Conservation (phyloP, 768 basidiomycete species). For the Mycena chlorophos region DNA sequence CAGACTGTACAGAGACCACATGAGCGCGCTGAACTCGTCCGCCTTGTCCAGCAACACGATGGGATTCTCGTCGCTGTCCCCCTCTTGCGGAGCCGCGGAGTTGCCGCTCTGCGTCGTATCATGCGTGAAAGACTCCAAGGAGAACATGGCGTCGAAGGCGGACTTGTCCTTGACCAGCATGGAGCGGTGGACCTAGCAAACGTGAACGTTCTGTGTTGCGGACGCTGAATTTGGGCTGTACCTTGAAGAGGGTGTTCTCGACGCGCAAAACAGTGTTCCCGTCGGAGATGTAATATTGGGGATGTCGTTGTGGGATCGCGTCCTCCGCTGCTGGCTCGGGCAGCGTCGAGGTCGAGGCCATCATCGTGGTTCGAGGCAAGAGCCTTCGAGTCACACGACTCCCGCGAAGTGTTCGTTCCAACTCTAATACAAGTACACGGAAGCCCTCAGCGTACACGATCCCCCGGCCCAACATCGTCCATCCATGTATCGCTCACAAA, state of each 20-base stretch:
- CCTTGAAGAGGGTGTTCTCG: conserved; percentile 49
- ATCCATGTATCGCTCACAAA: conserved; percentile 15
- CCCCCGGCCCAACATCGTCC: conserved; percentile 6
- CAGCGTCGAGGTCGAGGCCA: not conserved
- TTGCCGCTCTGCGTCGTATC: conserved; percentile 24
- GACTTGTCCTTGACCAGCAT: conserved; percentile 43
- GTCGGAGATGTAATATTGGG: conserved; percentile 43
- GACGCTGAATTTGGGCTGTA: too few species aligned
- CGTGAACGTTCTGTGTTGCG: too few species aligned
- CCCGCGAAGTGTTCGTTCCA: too few species aligned
- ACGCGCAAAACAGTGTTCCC: conserved; percentile 45
- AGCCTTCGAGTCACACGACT: too few species aligned
- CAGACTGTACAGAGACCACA: conserved; percentile 56
- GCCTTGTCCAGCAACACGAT: conserved; percentile 49
- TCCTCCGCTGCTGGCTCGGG: not conserved
- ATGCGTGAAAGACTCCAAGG: conserved; percentile 37
- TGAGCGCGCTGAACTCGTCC: conserved; percentile 50
- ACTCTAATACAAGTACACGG: too few species aligned
- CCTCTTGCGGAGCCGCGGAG: conserved; percentile 37
- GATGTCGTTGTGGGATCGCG: conserved; percentile 25
- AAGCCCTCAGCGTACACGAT: conserved; percentile 3
- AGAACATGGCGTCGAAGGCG: conserved; percentile 49
- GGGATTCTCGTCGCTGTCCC: conserved; percentile 50
- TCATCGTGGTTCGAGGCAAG: not conserved
- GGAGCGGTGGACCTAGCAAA: conserved; percentile 24